Conservation (phyloP, 1,284 basidiomycete genomes). For the Grifola frondosa region DNA sequence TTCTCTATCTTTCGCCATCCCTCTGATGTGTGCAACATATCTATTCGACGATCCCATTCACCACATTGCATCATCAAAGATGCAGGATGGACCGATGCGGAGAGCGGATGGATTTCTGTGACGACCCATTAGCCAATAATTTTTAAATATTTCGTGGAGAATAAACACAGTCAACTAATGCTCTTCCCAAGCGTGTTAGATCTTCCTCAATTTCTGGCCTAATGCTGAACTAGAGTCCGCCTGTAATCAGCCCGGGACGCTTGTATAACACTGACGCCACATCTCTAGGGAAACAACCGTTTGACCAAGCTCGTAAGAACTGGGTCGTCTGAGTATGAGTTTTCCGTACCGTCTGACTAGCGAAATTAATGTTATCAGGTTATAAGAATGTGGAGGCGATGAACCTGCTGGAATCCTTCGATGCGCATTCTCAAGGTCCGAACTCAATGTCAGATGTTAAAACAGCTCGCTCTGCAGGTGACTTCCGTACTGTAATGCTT, state of each 20-base stretch:
- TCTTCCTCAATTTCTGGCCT: conserved; percentile 47
- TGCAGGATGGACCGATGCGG: conserved; percentile 5
- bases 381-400: too few species aligned
- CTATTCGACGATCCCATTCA: conserved; percentile 65
- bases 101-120: conserved; percentile 4
- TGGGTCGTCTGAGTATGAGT: conserved; percentile 56
- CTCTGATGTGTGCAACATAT: conserved; percentile 63
- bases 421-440: too few species aligned
- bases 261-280: too few species aligned
- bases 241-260: neutral
- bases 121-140: too few species aligned
- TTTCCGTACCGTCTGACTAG: conserved; percentile 1
- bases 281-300: conserved; percentile 54
- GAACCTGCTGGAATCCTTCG: conserved; percentile 64
- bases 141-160: neutral
- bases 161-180: conserved; percentile 49
- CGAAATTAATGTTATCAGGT: too few species aligned
- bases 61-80: conserved; percentile 53
- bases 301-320: conserved; percentile 56
- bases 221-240: neutral
- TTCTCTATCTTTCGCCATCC: conserved; percentile 71
- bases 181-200: conserved; percentile 51
- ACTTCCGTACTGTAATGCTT: too few species aligned
- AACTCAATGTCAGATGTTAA: too few species aligned
- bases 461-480: too few species aligned